Evolutionary conservation across 2,329 filamentous ascomycete genomes (phyloP).

Genomic region (Teratosphaeria epicoccoides): DNA sequence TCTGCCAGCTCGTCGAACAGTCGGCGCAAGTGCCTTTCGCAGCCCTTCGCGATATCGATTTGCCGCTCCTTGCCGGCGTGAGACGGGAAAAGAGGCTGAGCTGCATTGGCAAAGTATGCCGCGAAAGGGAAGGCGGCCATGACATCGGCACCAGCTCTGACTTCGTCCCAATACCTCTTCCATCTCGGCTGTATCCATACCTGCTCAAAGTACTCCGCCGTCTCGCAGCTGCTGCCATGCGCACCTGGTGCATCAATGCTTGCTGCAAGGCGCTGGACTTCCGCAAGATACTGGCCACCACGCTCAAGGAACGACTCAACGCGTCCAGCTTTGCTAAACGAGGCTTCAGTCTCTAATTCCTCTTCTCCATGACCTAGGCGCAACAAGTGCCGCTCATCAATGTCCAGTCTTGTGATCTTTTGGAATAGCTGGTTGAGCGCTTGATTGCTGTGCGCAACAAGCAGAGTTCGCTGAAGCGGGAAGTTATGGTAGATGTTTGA

Average conservation of each 20-base stretch:
- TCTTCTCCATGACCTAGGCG: conserved; percentile 92
- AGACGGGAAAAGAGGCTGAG: conserved; percentile 70
- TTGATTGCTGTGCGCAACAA: conserved; percentile 95
- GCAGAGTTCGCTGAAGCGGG: conserved; percentile 76
- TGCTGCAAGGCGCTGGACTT: conserved; percentile 75
- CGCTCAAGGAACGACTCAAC: conserved; percentile 94
- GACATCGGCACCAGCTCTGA: conserved; percentile 50
- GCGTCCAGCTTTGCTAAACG: conserved; percentile 86
- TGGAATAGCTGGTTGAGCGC: conserved; percentile 95
- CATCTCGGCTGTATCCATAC: conserved; percentile 85
- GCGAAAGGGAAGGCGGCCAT: conserved; percentile 76
- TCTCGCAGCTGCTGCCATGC: conserved; percentile 94
- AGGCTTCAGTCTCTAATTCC: conserved; percentile 74
- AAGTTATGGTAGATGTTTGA: conserved; percentile 99
- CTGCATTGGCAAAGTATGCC: conserved; percentile 73
- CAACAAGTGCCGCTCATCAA: conserved; percentile 86
- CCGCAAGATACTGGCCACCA: conserved; percentile 62
- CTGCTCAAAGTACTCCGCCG: conserved; percentile 88
- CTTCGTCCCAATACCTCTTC: conserved; percentile 66
- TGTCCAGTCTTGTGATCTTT: conserved; percentile 92
- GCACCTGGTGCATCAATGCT: conserved; percentile 82
- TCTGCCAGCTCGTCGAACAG: conserved; percentile 90
- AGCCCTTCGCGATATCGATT: conserved; percentile 69
- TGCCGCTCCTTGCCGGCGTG: conserved; percentile 55
- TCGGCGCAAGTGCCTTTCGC: conserved; percentile 76